A percentile compares a stretch with the other conserved stretches of the same genome.
These are phyloP conservation scores for Fusarium floridanum DNA, from an alignment of 2,329 filamentous ascomycete species.

Conservation along the genomic window DNA sequence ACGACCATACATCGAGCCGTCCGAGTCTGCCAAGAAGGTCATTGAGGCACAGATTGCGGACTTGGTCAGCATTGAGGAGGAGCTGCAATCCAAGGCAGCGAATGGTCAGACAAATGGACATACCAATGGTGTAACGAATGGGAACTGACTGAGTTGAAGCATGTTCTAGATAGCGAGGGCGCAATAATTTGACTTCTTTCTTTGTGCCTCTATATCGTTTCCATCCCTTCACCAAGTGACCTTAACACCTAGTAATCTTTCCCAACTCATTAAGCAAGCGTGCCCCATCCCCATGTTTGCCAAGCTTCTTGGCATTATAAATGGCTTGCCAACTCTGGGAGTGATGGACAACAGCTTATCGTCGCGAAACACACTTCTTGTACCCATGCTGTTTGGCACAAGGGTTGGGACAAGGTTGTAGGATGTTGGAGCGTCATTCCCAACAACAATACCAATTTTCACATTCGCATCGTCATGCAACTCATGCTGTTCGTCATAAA, in stretches of 20 bases:
- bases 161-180: background rate
- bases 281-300: background rate
- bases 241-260: background rate
- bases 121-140: background rate
- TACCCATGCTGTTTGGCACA: background rate
- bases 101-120: background rate
- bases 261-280: too few relatives aligned
- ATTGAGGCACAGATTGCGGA: slow-evolving; percentile 56
- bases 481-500: background rate
- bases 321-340: background rate
- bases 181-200: background rate
- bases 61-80: slow-evolving; percentile 57
- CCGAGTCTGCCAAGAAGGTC: slow-evolving; percentile 57
- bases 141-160: background rate
- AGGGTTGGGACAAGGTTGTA: background rate
- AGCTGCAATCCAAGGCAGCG: slow-evolving; percentile 16
- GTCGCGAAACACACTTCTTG: background rate
- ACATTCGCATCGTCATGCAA: background rate
- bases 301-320: background rate
- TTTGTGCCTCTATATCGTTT: background rate
- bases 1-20: slow-evolving; percentile 67
- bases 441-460: background rate
- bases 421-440: background rate
- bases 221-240: background rate
- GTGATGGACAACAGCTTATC: background rate